These are phyloP conservation scores for Trichoderma cornu-damae DNA, from an alignment of 2,329 filamentous ascomycete genomes.

Conservation along the genomic window DNA sequence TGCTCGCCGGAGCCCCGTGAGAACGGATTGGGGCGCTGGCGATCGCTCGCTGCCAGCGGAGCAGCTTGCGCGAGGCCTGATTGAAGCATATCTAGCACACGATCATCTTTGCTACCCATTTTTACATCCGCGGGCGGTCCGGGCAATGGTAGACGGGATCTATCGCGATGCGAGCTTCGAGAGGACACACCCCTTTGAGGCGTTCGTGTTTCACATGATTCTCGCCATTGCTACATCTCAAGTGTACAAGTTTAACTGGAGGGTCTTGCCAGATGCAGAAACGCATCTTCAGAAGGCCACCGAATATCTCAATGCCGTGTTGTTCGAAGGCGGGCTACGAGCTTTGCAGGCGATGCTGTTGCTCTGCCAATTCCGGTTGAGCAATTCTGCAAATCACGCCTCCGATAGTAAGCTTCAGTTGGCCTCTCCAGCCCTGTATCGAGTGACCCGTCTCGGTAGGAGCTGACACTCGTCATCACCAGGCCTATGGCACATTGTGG, in stretches of 20 bases:
- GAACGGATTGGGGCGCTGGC: not conserved
- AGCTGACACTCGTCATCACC: conserved; percentile 29
- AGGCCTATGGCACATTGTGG: conserved; percentile 43
- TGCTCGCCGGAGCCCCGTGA: conserved; percentile 18
- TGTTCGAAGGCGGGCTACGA: conserved; percentile 33
- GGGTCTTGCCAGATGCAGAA: conserved; percentile 39
- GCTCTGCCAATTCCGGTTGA: conserved; percentile 40
- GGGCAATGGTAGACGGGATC: conserved; percentile 31
- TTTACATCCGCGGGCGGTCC: conserved; percentile 29
- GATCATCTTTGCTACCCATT: conserved; percentile 42
- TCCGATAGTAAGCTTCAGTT: conserved; percentile 5
- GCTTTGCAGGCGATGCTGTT: conserved; percentile 39
- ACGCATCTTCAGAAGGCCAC: conserved; percentile 38
- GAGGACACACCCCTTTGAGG: conserved; percentile 27
- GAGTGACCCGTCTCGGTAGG: not conserved
- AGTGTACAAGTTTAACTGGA: conserved; percentile 42
- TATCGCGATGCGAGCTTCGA: conserved; percentile 20
- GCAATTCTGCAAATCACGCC: conserved; percentile 32
- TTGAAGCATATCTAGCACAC: conserved; percentile 40
- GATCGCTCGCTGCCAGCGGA: conserved; percentile 30
- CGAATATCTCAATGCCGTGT: conserved; percentile 33
- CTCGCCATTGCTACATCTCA: conserved; percentile 41
- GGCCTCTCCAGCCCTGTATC: not conserved
- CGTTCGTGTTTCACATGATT: conserved; percentile 41
- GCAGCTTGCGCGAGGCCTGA: conserved; percentile 32